These are phyloP conservation scores for Agaricus subrufescens DNA, from an alignment of 768 basidiomycete genomes.

Conservation along the genomic window DNA sequence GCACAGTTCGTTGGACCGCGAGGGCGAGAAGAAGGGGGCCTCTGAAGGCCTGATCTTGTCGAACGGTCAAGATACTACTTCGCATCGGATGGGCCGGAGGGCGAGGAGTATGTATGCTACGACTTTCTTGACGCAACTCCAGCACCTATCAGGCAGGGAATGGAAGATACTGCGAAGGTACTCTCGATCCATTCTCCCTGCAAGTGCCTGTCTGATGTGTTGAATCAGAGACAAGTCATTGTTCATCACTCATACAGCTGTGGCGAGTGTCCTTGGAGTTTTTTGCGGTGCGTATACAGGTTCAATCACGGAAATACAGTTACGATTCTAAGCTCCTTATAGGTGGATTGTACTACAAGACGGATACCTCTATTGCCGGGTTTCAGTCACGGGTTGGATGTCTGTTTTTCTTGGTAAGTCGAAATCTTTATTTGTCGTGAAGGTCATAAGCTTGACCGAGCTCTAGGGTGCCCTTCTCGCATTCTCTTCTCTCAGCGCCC, in stretches of 20 bases:
- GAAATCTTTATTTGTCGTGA: conserved; percentile 5
- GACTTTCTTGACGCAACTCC: conserved; percentile 85
- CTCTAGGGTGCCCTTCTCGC: conserved; percentile 81
- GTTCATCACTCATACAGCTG: conserved; percentile 72
- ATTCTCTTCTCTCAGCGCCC: conserved; percentile 84
- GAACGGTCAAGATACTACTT: conserved; percentile 1
- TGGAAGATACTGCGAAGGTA: conserved; percentile 66
- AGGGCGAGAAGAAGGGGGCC: neutral
- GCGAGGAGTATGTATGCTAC: conserved; percentile 46
- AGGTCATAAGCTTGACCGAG: conserved; percentile 6
- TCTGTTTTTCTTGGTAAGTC: conserved; percentile 81
- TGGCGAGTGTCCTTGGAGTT: conserved; percentile 73
- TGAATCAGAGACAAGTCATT: conserved; percentile 67
- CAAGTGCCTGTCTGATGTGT: neutral
- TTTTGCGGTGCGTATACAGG: conserved; percentile 61
- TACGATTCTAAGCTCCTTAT: neutral
- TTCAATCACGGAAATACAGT: neutral
- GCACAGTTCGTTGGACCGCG: neutral
- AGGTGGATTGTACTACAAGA: conserved; percentile 87
- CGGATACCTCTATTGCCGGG: conserved; percentile 77
- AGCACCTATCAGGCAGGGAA: conserved; percentile 78
- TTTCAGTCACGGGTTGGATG: conserved; percentile 94
- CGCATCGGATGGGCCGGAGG: conserved; percentile 2
- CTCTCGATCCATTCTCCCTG: conserved; percentile 32
- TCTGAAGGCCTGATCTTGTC: conserved; percentile 9